These are phyloP conservation scores for Plasmopara muralis DNA, from an alignment of 352 stramenopile species.

Conservation along the genomic window DNA sequence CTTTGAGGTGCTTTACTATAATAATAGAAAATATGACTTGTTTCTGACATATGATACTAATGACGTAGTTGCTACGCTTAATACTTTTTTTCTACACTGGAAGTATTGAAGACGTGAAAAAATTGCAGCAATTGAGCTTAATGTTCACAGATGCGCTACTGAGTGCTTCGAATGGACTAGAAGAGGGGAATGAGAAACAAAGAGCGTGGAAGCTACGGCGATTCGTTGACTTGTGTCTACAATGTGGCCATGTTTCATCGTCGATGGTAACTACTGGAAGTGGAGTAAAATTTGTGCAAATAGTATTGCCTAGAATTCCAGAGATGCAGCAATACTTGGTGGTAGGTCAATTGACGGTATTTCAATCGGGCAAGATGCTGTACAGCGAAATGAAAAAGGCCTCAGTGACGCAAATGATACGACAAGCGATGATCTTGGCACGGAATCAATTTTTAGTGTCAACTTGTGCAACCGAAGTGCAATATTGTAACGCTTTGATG, in stretches of 20 bases:
- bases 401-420: conserved; percentile 24
- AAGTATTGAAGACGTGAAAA: conserved; percentile 18
- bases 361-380: conserved; percentile 11
- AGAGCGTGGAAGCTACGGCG: conserved; percentile 33
- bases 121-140: conserved; percentile 21
- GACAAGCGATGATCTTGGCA: conserved; percentile 20
- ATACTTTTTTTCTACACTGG: conserved; percentile 38
- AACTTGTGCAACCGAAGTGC: conserved; percentile 10
- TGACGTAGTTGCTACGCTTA: conserved; percentile 31
- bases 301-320: conserved; percentile 16
- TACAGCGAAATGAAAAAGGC: conserved; percentile 22
- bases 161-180: conserved; percentile 15
- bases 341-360: conserved; percentile 13
- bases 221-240: conserved; percentile 43
- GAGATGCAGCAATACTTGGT: conserved; percentile 34
- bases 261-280: conserved; percentile 1
- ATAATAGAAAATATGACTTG: conserved; percentile 7
- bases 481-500: conserved; percentile 25
- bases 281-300: conserved; percentile 13
- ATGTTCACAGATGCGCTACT: conserved; percentile 24
- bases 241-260: conserved; percentile 14
- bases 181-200: conserved; percentile 9
- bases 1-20: conserved; percentile 26
- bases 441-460: conserved; percentile 15
- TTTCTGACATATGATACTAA: neutral